Evolutionary conservation across 768 basidiomycete genomes (phyloP), one percentile per base, ranked within the genome.

Genomic region (Chlorophyllum brunneum): DNA sequence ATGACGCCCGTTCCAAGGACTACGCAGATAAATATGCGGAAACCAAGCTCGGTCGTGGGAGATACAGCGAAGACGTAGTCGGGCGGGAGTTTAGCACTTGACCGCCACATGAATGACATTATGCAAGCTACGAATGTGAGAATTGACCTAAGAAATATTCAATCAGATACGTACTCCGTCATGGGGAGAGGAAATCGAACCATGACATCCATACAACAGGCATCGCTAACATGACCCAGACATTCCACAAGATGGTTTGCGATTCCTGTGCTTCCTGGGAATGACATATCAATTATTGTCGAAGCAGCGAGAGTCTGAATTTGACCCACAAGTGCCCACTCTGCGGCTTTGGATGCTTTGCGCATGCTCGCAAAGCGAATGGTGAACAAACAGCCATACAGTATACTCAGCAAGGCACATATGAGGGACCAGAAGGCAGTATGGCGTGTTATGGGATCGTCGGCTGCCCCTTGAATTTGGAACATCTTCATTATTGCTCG

Each of bases 301-400:
- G 39, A 39, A 13, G 4, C 9, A 31, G 3, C 2, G 18, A 18
- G 20, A 3, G 2, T 10, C 23, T 6, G 30, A 31, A 31, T 31
- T 24, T 24, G 23, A 55, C 57, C 15, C 57, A 80, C 80, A 61
- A 80, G 72, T 1, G 83, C 80, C 79, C 82, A 85, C 44, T 76
- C 72, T 6, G 77, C 76, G 3, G 82, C 84, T 56, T 77, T 79
- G 61, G 79, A 70, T 71, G 82, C 80, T 55, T 71, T 79, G 16
- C 76, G 71, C 83, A 85, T 85, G 0, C 72, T 76, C 4, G 76
- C 78, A 53, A 85, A 85, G n/a, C 81, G 72, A 23, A 85, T 67
- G 20, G 81, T 83, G 58, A 78, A 85, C 24, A 81, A 69, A 57
- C 83, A 81, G 0, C 84, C 83, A 56, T 74, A 85, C 2, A 75